Evolutionary conservation across 805 yeast genomes (phyloP).

Genomic region (Candida morakotiae): DNA sequence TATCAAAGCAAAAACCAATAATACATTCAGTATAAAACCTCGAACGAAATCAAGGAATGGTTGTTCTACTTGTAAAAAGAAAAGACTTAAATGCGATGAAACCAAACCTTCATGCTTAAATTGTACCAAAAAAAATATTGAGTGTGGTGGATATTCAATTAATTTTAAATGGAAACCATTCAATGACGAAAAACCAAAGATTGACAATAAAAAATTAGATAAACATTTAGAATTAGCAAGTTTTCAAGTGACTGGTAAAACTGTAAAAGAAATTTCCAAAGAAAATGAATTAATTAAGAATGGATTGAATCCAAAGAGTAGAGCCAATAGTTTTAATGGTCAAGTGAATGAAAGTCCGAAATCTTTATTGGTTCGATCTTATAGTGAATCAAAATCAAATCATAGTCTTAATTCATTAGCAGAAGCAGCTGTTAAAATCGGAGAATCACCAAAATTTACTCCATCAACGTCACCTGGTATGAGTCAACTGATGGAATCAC

Average conservation of each 20-base stretch:
- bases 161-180: constrained; percentile 64
- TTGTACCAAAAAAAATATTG: constrained; percentile 41
- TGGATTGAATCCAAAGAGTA: constrained; percentile 44
- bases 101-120: constrained; percentile 19
- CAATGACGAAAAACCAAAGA: constrained; percentile 16
- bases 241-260: constrained; percentile 51
- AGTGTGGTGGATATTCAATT: constrained; percentile 66
- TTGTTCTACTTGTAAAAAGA: constrained; percentile 19
- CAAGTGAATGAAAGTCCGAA: not conserved
- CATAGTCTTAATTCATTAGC: constrained; percentile 4
- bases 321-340: constrained; percentile 1
- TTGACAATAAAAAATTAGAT: constrained; percentile 19
- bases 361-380: not conserved
- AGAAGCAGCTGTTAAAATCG: constrained; percentile 3
- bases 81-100: constrained; percentile 24
- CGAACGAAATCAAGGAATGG: constrained; percentile 19
- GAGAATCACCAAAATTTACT: not conserved
- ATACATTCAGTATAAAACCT: constrained; percentile 3
- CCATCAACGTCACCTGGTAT: not conserved
- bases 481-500: not conserved
- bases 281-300: constrained; percentile 46
- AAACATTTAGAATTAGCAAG: constrained; percentile 55
- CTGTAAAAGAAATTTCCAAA: constrained; percentile 46
- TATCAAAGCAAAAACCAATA: not conserved
- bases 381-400: not conserved